Percentiles rank a stretch among this genome's conserved stretches.
phyloP scores from a whole-genome alignment of 2,329 filamentous ascomycete species.

The Alternaria postmessia region DNA sequence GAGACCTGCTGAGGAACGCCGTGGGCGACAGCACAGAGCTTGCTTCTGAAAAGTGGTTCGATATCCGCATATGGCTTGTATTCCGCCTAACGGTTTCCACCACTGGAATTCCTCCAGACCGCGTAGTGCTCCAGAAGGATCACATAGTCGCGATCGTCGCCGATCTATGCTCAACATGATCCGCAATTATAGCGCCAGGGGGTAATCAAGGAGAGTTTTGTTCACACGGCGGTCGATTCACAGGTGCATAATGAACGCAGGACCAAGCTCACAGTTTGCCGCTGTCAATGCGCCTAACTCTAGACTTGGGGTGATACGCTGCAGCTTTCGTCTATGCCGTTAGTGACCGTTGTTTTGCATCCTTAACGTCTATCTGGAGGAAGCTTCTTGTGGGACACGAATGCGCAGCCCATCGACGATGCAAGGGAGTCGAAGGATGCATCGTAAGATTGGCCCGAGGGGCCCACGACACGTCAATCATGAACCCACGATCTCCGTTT shows the following conservation, averaged over 20 bases:
- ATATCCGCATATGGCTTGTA: constrained; percentile 33
- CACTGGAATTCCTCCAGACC: constrained; percentile 27
- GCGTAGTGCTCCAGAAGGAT: constrained; percentile 28
- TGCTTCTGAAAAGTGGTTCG: constrained; percentile 37
- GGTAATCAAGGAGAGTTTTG: constrained; percentile 23
- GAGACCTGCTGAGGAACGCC: constrained; percentile 27
- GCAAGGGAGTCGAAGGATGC: constrained; percentile 15
- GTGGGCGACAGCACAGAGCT: constrained; percentile 33
- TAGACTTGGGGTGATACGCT: background rate
- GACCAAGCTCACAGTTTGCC: constrained; percentile 22
- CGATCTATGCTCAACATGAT: constrained; percentile 34
- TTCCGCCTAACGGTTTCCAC: constrained; percentile 42
- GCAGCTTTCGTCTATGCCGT: constrained; percentile 2
- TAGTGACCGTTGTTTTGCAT: constrained; percentile 7
- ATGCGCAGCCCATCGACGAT: constrained; percentile 14
- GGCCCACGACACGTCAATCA: constrained; percentile 23
- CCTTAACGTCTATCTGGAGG: constrained; percentile 6
- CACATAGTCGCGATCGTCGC: constrained; percentile 34
- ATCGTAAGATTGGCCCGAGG: constrained; percentile 16
- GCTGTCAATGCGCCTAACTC: constrained; percentile 16
- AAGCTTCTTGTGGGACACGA: background rate
- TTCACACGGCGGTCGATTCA: constrained; percentile 30
- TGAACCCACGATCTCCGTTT: constrained; percentile 25
- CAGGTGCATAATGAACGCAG: constrained; percentile 27
- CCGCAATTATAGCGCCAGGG: constrained; percentile 23